Evolutionary conservation across 768 basidiomycete species (phyloP).

Genomic region (Suillus brevipes): DNA sequence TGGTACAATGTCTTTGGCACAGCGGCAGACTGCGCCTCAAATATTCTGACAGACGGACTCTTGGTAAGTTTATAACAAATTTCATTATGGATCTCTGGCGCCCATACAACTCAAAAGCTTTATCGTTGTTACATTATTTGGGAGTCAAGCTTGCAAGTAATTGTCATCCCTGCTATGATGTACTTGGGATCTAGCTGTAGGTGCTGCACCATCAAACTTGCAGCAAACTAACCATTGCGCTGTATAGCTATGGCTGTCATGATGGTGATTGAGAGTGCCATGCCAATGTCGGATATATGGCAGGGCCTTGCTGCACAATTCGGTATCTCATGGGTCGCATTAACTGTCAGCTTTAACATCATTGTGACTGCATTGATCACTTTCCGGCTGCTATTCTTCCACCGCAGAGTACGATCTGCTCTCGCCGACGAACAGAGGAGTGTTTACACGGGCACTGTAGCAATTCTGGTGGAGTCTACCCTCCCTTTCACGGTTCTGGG

Average conservation of each 20-base stretch:
- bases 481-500: slow-evolving; percentile 7
- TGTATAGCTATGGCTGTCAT: not conserved
- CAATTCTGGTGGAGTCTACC: slow-evolving; percentile 7
- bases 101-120: slow-evolving; percentile 19
- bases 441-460: not conserved
- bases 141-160: slow-evolving; percentile 10
- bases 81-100: not conserved
- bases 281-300: not conserved
- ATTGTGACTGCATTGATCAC: not conserved
- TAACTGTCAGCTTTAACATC: slow-evolving; percentile 6
- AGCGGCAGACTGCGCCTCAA: slow-evolving; percentile 22
- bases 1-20: slow-evolving; percentile 31
- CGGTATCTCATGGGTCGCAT: slow-evolving; percentile 4
- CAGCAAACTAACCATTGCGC: not conserved
- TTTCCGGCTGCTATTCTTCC: not conserved
- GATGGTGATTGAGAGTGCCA: not conserved
- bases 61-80: slow-evolving; percentile 25
- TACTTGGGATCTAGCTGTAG: slow-evolving; percentile 4
- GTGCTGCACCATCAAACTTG: not conserved
- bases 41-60: slow-evolving; percentile 31
- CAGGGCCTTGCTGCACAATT: slow-evolving; percentile 4
- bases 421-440: not conserved
- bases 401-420: not conserved
- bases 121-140: slow-evolving; percentile 37
- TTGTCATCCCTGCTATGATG: slow-evolving; percentile 6